These are phyloP conservation scores for Leccinum subrobustum DNA, from an alignment of 1,284 basidiomycete genomes.

Conservation along the genomic window DNA sequence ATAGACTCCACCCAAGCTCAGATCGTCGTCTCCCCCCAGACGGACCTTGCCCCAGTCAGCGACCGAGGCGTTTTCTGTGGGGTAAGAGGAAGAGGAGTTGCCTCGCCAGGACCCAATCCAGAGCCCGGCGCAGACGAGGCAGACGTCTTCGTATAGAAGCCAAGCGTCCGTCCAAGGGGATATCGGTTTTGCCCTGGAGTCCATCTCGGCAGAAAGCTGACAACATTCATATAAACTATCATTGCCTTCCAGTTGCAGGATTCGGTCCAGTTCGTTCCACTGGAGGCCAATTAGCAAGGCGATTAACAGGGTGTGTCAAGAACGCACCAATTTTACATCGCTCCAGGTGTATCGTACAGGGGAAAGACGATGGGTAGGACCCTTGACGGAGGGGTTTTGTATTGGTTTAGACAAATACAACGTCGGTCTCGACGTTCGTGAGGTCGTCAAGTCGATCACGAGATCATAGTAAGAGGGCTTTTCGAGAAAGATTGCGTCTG, in stretches of 20 bases:
- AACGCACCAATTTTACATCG: conserved; percentile 66
- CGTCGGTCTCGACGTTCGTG: conserved; percentile 58
- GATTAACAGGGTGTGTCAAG: background rate
- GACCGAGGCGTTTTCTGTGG: conserved; percentile 42
- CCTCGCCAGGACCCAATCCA: conserved; percentile 70
- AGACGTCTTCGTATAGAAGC: conserved; percentile 80
- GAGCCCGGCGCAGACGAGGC: conserved; percentile 71
- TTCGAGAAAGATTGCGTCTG: conserved; percentile 78
- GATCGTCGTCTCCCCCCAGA: conserved; percentile 64
- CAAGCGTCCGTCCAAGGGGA: conserved; percentile 69
- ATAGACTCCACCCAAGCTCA: conserved; percentile 38
- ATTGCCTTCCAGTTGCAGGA: conserved; percentile 52
- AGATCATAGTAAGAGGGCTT: conserved; percentile 75
- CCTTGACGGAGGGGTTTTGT: conserved; percentile 35
- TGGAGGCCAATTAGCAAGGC: conserved; percentile 23
- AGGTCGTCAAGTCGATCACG: conserved; percentile 71
- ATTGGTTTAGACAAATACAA: conserved; percentile 58
- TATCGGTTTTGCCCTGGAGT: conserved; percentile 38
- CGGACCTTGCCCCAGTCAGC: conserved; percentile 54
- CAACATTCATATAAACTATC: conserved; percentile 37
- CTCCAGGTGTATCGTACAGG: conserved; percentile 75
- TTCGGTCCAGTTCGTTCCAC: conserved; percentile 74
- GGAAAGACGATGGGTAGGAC: conserved; percentile 54
- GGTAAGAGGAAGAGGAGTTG: conserved; percentile 46
- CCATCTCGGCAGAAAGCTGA: conserved; percentile 31